Conservation (phyloP, 192 early-diverging fungal species). For the Gamsiella multidivaricata region DNA sequence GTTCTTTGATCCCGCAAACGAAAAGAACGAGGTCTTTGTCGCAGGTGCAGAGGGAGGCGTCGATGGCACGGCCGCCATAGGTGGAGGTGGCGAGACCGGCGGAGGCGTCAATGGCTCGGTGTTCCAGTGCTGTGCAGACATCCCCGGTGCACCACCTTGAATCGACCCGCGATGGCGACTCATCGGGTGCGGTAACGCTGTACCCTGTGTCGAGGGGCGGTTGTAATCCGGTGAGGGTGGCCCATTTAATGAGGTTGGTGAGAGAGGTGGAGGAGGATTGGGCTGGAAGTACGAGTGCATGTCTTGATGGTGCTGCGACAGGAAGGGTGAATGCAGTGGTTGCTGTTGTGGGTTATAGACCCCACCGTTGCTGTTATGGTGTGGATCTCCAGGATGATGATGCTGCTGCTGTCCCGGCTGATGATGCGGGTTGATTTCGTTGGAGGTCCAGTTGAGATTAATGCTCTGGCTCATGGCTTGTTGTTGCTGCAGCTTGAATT, state of each 20-base stretch:
- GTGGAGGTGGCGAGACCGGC: slow-evolving; percentile 45
- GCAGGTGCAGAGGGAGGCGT: slow-evolving; percentile 12
- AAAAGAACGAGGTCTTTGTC: slow-evolving; percentile 46
- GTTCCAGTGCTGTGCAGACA: slow-evolving; percentile 42
- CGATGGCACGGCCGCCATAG: slow-evolving; percentile 13
- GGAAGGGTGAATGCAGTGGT: neutral
- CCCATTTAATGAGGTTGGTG: slow-evolving; percentile 22
- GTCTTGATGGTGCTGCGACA: slow-evolving; percentile 32
- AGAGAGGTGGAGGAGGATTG: slow-evolving; percentile 34
- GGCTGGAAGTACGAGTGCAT: slow-evolving; percentile 49
- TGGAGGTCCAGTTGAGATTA: slow-evolving; percentile 11
- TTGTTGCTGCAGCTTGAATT: slow-evolving; percentile 53
- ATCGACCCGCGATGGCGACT: slow-evolving; percentile 17
- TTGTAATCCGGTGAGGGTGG: slow-evolving; percentile 29
- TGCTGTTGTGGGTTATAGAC: neutral
- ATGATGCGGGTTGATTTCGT: neutral
- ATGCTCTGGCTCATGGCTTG: slow-evolving; percentile 36
- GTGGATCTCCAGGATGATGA: neutral
- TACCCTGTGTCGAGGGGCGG: slow-evolving; percentile 25
- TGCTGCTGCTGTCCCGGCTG: neutral
- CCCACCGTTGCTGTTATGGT: slow-evolving; percentile 5
- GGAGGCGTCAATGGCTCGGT: slow-evolving; percentile 49
- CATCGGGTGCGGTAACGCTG: slow-evolving; percentile 27
- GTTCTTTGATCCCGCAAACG: slow-evolving; percentile 35
- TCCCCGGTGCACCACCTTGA: slow-evolving; percentile 8